Base-by-base conservation (phyloP, 331 rosid species). In the Cydonia oblonga region DNA sequence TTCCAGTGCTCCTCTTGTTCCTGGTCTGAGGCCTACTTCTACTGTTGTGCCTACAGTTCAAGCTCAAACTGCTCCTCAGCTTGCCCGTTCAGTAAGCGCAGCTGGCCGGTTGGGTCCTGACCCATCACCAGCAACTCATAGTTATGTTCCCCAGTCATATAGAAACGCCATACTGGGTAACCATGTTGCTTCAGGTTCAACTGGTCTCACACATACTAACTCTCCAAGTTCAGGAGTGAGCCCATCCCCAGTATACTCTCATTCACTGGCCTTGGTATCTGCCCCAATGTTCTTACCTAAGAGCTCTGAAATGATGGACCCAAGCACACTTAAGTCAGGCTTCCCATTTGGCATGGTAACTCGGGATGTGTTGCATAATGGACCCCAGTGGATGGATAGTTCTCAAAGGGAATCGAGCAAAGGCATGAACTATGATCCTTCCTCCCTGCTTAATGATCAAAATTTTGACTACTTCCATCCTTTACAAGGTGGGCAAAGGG, bases 61-160 rank as follows among this genome's bases (percentile, higher is more conserved):
- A 78, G 84, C 93, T 12, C 98, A 89, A 78, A 85, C 93, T 12
- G 78, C 90, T 68, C 93, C 92, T 4, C 85, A 69, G 42, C 92
- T 90, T 72, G 86, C 85, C 67, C 96, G 96, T 70, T 91, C 99
- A n/a, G 82, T 75, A 72, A 95, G 99, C 77, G 96, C 99, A 53
- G 81, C 87, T 76, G 92, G 97, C 64, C 90, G 90, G 76, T 86
- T 95, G 87, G 96, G 97, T 64, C 96, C 96, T 35, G 97, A 91
- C 64, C 86, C 92, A 19, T 81, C 89, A 1, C 85, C 96, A 59
- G 89, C 96, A 30, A 87, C 96, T 64, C 93, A 83, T 68, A 87
- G 93, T 77, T 82, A 78, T 77, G 82, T 77, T 77, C 93, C 93
- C 46, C 99, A 87, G 81, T 95, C 99, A 15, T 95, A 95, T 75